Evolutionary conservation across 345 rosid genomes (phyloP).

Genomic region (Rhodomyrtus tomentosa): DNA sequence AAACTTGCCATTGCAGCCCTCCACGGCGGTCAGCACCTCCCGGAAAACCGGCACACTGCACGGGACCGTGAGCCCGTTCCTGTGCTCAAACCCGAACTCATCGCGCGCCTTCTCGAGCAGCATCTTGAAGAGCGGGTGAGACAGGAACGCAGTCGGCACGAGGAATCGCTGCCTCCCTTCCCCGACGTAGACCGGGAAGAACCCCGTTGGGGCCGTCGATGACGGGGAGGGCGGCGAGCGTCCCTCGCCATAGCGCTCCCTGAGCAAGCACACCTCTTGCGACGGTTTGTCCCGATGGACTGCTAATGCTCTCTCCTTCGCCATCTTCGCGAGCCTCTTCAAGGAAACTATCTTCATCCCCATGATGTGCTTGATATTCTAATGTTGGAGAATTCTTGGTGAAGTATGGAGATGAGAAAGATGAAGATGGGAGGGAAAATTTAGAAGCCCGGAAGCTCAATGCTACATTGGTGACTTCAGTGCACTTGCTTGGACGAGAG

Average conservation of each 20-base stretch:
- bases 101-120: conserved; percentile 55
- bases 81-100: conserved; percentile 44
- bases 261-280: conserved; percentile 9
- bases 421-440: neutral
- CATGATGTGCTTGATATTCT: neutral
- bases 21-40: conserved; percentile 51
- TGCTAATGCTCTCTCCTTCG: neutral
- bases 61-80: conserved; percentile 47
- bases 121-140: conserved; percentile 71
- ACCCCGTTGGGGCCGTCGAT: conserved; percentile 44
- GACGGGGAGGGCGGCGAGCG: conserved; percentile 8
- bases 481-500: neutral
- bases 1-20: conserved; percentile 45
- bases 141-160: conserved; percentile 53
- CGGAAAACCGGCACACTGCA: conserved; percentile 55
- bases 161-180: conserved; percentile 50
- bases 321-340: neutral
- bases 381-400: neutral
- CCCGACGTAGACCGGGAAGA: conserved; percentile 63
- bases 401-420: neutral
- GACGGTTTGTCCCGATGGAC: neutral
- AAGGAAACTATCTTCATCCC: neutral
- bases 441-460: neutral
- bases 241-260: conserved; percentile 9
- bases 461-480: neutral